Base-by-base conservation (phyloP, 1,139 yeast species). In the Magnusiomyces suaveolens region DNA sequence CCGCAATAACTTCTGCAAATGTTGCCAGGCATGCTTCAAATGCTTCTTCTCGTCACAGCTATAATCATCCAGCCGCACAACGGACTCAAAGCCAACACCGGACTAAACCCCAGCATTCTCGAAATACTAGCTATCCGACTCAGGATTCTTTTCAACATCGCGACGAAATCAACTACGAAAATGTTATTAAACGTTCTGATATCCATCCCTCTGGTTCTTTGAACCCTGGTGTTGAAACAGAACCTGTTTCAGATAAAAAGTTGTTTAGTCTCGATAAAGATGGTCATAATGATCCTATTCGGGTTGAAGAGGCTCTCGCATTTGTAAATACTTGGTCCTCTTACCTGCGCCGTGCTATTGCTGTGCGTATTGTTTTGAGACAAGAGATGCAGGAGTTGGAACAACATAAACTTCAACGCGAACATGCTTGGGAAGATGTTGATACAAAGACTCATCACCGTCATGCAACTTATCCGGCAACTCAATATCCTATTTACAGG, bases 301-400 rank as follows among this genome's bases (percentile, higher is more conserved):
- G 60, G 43, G 60, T 64, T 18, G 67, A 65, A 3, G 66, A 63
- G 25, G 68, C 69, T 1, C 52, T 65, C 33, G 65, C 64, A 16
- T 69, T 70, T 54, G 70, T 69, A 8, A 62, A 60, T 24, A 62
- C 70, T 1, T 70, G 73, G 73, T 62, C 70, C 1, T 52, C 60
- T 3, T 70, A 68, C 54, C 58, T 70, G 50, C 64, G 68, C 20
- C 62, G 67, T 6, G 68, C 70, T 0, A 65, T 68, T 55, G 71
- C 71, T 12, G 65, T 66, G 2, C 59, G 71, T 21, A 66, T 66
- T 2, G 60, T 63, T 10, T 61, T 67, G 33, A 61, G 69, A 20
- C 62, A 66, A 43, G 69, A 68, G 51, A 61, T 66, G 50, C 60
- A 59, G 43, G 55, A 60, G 8, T 53, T 62, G 56, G 68, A 65